Percentiles rank a stretch among this genome's conserved stretches.
phyloP scores from a whole-genome alignment of 2,329 filamentous ascomycete genomes.

The Diaporthe sp. region DNA sequence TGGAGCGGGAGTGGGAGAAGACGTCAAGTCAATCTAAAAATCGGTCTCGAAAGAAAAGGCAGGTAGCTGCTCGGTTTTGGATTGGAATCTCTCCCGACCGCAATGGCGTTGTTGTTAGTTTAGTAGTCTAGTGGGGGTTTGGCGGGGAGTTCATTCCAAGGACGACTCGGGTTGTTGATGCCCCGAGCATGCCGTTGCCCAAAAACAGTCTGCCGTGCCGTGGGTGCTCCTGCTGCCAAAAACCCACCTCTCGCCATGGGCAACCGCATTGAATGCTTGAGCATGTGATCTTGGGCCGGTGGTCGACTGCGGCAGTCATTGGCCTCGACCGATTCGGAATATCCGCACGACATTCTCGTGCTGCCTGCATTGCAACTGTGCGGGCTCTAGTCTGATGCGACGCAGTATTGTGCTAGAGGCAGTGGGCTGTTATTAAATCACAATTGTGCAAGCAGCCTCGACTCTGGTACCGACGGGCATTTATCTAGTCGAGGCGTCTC shows the following conservation, averaged over 20 bases:
- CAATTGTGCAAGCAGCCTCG: background rate
- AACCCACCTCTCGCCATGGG: background rate
- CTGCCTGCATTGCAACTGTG: background rate
- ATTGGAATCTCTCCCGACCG: conserved; percentile 4
- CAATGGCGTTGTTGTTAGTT: conserved; percentile 25
- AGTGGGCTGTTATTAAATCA: background rate
- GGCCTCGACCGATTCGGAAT: background rate
- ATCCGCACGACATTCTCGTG: background rate
- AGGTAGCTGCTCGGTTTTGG: background rate
- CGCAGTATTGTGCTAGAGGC: background rate
- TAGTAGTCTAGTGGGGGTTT: conserved; percentile 26
- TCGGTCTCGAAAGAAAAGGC: conserved; percentile 5
- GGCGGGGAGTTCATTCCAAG: conserved; percentile 16
- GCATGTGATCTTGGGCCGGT: conserved; percentile 14
- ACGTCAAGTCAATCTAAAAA: background rate
- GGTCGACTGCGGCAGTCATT: conserved; percentile 1
- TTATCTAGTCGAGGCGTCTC: background rate
- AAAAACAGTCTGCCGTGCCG: background rate
- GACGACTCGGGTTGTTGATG: conserved; percentile 30
- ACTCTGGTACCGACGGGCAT: background rate
- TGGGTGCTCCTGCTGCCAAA: background rate
- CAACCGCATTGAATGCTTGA: conserved; percentile 1
- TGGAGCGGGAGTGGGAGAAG: background rate
- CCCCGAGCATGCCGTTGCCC: conserved; percentile 24
- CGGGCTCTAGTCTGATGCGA: background rate